Evolutionary conservation across 2,329 filamentous ascomycete species (phyloP).

Genomic region (Pseudomassariella vexata): DNA sequence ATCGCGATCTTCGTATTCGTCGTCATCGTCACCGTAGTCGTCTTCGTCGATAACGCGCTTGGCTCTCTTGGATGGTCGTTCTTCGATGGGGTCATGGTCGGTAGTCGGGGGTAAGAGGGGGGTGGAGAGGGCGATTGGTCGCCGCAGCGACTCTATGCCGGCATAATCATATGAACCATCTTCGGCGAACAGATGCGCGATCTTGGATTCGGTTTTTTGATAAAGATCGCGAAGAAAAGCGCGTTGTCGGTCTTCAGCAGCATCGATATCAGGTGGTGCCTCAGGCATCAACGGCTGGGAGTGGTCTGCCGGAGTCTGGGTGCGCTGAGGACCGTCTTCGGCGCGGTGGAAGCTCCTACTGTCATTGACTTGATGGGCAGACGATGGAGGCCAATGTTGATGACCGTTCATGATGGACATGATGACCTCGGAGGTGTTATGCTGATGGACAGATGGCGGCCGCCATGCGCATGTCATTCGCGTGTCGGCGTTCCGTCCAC

Average conservation of each 20-base stretch:
- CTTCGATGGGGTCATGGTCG: slow-evolving; percentile 52
- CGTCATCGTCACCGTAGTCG: slow-evolving; percentile 81
- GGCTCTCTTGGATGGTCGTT: slow-evolving; percentile 66
- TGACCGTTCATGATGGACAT: slow-evolving; percentile 66
- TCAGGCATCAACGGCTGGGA: slow-evolving; percentile 49
- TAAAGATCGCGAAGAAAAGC: slow-evolving; percentile 73
- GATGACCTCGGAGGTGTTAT: slow-evolving; percentile 44
- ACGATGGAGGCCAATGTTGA: slow-evolving; percentile 58
- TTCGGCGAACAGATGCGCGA: slow-evolving; percentile 67
- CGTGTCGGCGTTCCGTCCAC: slow-evolving; percentile 45
- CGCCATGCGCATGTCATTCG: slow-evolving; percentile 49
- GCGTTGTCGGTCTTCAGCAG: slow-evolving; percentile 66
- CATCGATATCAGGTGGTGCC: slow-evolving; percentile 42
- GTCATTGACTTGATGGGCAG: slow-evolving; percentile 40
- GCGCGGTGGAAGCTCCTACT: slow-evolving; percentile 48
- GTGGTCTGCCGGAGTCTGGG: slow-evolving; percentile 45
- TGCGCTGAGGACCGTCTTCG: slow-evolving; percentile 53
- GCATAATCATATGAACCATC: slow-evolving; percentile 46
- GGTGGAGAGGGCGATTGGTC: slow-evolving; percentile 32
- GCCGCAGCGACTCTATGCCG: slow-evolving; percentile 48
- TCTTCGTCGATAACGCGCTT: slow-evolving; percentile 77
- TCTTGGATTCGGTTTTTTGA: slow-evolving; percentile 68
- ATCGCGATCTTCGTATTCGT: slow-evolving; percentile 55
- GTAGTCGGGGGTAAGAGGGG: slow-evolving; percentile 47
- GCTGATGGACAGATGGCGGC: slow-evolving; percentile 40